A percentile compares a stretch with the other conserved stretches of the same genome.
Evolutionary conservation across 164 flowering plant species (phyloP).

Genomic region (Umbellularia californica): DNA sequence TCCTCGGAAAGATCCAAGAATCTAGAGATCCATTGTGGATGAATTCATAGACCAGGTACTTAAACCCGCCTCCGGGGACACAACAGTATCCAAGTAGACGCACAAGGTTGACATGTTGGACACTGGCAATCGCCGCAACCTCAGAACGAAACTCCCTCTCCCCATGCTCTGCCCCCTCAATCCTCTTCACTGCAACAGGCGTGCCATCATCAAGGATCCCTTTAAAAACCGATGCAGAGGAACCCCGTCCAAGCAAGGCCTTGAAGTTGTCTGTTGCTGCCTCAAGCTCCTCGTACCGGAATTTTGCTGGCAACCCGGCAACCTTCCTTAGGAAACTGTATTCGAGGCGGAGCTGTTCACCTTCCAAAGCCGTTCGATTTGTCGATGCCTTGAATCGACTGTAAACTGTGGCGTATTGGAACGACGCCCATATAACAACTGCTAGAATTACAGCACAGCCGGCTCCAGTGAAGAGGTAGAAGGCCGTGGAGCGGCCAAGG

Average conservation of each 20-base stretch:
- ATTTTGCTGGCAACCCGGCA: conserved; percentile 76
- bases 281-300: conserved; percentile 55
- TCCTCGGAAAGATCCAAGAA: conserved; percentile 66
- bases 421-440: conserved; percentile 25
- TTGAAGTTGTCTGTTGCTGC: conserved; percentile 68
- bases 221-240: conserved; percentile 75
- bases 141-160: conserved; percentile 77
- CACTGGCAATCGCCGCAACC: conserved; percentile 76
- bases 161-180: conserved; percentile 55
- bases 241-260: conserved; percentile 57
- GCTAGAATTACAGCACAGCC: conserved; percentile 38
- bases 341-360: conserved; percentile 63
- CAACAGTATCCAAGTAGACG: conserved; percentile 65
- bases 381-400: conserved; percentile 27
- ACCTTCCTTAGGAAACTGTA: conserved; percentile 80
- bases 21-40: conserved; percentile 68
- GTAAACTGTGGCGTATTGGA: conserved; percentile 24
- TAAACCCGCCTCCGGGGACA: conserved; percentile 33
- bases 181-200: conserved; percentile 71
- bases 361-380: conserved; percentile 32
- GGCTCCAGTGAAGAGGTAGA: conserved; percentile 56
- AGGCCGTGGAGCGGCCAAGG: conserved; percentile 35
- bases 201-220: conserved; percentile 79
- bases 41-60: conserved; percentile 67
- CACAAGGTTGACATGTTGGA: conserved; percentile 77